Conservation (phyloP, 768 basidiomycete genomes). For the Cubamyces sp. region DNA sequence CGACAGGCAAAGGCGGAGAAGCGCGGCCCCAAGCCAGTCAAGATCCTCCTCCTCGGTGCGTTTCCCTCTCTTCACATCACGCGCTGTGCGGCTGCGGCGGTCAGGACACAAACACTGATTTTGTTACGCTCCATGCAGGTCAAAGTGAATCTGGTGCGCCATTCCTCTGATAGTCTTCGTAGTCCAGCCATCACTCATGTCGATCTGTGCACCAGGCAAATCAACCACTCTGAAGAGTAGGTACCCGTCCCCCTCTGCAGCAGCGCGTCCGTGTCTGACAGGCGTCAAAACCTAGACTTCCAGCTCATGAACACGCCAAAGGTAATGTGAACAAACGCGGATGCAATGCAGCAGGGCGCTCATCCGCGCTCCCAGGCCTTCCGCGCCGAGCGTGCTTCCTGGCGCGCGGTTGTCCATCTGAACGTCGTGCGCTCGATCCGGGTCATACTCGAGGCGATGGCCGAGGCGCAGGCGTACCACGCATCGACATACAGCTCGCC, state of each 20-base stretch:
- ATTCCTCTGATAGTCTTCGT: neutral
- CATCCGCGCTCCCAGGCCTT: conserved; percentile 46
- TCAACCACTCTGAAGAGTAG: conserved; percentile 44
- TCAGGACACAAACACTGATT: conserved; percentile 2
- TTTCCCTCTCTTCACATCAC: neutral
- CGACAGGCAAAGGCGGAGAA: conserved; percentile 34
- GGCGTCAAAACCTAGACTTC: conserved; percentile 53
- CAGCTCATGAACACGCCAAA: conserved; percentile 65
- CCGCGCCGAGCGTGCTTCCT: conserved; percentile 72
- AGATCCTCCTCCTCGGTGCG: conserved; percentile 43
- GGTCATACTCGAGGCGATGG: conserved; percentile 43
- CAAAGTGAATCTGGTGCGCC: conserved; percentile 40
- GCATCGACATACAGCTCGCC: conserved; percentile 25
- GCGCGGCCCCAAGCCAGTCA: conserved; percentile 36
- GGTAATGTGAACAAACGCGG: conserved; percentile 8
- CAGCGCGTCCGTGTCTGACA: neutral
- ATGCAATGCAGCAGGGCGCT: neutral
- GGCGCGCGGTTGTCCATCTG: conserved; percentile 78
- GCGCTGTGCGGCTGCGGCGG: neutral
- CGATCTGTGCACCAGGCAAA: conserved; percentile 34
- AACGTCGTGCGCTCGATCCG: conserved; percentile 50
- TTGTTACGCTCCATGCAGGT: conserved; percentile 21
- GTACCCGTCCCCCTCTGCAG: conserved; percentile 12
- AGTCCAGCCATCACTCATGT: neutral
- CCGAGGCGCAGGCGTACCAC: conserved; percentile 33